Conservation (phyloP, 208 protist species). For the Polymyxa betae region DNA sequence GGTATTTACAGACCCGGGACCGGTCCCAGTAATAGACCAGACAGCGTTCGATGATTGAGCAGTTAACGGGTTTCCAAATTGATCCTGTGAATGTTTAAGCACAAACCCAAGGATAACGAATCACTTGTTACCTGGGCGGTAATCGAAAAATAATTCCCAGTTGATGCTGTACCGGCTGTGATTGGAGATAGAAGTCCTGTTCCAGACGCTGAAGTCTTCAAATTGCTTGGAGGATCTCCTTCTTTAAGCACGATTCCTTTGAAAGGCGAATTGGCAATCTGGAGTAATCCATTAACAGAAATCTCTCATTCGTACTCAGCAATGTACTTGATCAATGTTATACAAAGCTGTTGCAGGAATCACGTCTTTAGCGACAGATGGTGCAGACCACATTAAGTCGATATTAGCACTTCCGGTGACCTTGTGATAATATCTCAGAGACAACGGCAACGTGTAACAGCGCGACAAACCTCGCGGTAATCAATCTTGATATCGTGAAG, state of each 20-base stretch:
- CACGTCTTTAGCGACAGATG: slow-evolving; percentile 33
- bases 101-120: neutral
- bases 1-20: neutral
- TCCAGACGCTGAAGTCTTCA: neutral
- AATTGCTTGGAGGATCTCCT: neutral
- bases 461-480: neutral
- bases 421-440: neutral
- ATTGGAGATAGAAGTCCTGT: slow-evolving; percentile 54
- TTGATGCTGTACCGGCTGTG: slow-evolving; percentile 30
- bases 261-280: slow-evolving; percentile 33
- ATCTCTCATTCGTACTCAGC: neutral
- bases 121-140: neutral
- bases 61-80: slow-evolving; percentile 60
- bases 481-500: slow-evolving; percentile 53
- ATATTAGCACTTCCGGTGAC: neutral
- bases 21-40: neutral
- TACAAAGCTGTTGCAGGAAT: slow-evolving; percentile 40
- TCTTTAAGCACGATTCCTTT: slow-evolving; percentile 47
- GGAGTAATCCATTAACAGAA: neutral
- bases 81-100: slow-evolving; percentile 19
- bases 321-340: neutral
- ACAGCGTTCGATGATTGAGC: slow-evolving; percentile 1
- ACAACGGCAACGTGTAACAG: neutral
- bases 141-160: slow-evolving; percentile 50
- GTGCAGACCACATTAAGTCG: slow-evolving; percentile 12